Percentiles rank a stretch among this genome's conserved stretches.
These are phyloP conservation scores for Westerdykella sp. DNA, from an alignment of 2,329 filamentous ascomycete species.

Conservation along the genomic window DNA sequence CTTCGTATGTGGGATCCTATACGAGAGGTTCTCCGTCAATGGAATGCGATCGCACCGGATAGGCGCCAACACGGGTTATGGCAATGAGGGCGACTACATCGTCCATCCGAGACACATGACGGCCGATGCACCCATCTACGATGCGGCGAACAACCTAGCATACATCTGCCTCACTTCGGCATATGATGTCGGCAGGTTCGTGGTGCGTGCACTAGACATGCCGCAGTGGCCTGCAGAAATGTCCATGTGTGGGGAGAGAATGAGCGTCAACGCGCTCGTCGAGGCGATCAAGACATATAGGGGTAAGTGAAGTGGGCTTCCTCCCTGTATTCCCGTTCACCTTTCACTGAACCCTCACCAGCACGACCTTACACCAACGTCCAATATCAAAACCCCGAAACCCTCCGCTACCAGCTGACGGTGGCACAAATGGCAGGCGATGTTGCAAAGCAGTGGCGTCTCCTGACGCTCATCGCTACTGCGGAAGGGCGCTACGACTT, in stretches of 20 bases:
- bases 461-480: conserved; percentile 61
- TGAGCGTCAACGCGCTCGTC: conserved; percentile 57
- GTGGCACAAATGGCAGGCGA: conserved; percentile 32
- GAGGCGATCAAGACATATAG: conserved; percentile 40
- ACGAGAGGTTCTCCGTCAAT: conserved; percentile 65
- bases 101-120: conserved; percentile 53
- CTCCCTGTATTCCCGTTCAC: not conserved
- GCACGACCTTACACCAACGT: conserved; percentile 26
- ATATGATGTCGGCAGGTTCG: conserved; percentile 63
- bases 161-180: conserved; percentile 61
- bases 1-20: conserved; percentile 69
- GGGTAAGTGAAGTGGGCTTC: conserved; percentile 17
- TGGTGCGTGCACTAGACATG: conserved; percentile 63
- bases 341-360: conserved; percentile 3
- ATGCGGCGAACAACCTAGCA: conserved; percentile 40
- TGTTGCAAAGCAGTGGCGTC: conserved; percentile 32
- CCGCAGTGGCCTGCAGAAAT: conserved; percentile 62
- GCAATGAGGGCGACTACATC: conserved; percentile 58
- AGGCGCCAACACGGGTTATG: conserved; percentile 50
- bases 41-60: conserved; percentile 58
- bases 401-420: conserved; percentile 45
- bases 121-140: conserved; percentile 57
- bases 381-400: conserved; percentile 45
- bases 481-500: conserved; percentile 64
- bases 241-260: conserved; percentile 60